A percentile compares a stretch with the other conserved stretches of the same genome.
Evolutionary conservation across 306 rosid genomes (phyloP).

Genomic region (Casuarina cunninghamiana): DNA sequence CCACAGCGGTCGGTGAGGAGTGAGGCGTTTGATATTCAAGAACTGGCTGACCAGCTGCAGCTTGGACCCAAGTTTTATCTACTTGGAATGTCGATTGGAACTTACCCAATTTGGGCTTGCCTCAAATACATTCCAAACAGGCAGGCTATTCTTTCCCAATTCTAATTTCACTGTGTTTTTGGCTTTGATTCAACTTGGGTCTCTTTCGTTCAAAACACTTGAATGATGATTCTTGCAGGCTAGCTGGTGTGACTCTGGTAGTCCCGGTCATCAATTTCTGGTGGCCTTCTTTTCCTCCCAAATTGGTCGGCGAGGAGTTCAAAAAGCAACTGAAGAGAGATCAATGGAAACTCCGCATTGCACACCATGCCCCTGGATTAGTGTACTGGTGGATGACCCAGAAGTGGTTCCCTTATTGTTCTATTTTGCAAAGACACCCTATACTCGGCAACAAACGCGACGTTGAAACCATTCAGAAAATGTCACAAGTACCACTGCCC

Average conservation of each 20-base stretch:
- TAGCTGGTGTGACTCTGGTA: constrained; percentile 27
- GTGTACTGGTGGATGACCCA: constrained; percentile 44
- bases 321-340: constrained; percentile 31
- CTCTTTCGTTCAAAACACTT: background rate
- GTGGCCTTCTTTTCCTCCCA: constrained; percentile 39
- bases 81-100: constrained; percentile 40
- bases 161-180: background rate
- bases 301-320: constrained; percentile 8
- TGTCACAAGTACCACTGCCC: constrained; percentile 27
- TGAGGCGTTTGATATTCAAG: constrained; percentile 42
- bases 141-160: constrained; percentile 6
- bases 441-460: constrained; percentile 33
- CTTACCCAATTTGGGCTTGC: constrained; percentile 33
- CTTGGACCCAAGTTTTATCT: constrained; percentile 34
- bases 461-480: constrained; percentile 24
- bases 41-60: constrained; percentile 32
- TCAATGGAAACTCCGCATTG: constrained; percentile 35
- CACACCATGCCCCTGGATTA: constrained; percentile 33
- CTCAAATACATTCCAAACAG: constrained; percentile 40
- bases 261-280: constrained; percentile 41
- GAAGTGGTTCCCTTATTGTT: constrained; percentile 33
- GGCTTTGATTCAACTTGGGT: background rate
- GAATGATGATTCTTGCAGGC: constrained; percentile 17
- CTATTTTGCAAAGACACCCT: constrained; percentile 33
- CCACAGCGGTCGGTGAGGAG: constrained; percentile 41